Evolutionary conservation across 2,329 filamentous ascomycete species (phyloP), one percentile per base, ranked within the genome.

Genomic region (Ophiostoma populinum): DNA sequence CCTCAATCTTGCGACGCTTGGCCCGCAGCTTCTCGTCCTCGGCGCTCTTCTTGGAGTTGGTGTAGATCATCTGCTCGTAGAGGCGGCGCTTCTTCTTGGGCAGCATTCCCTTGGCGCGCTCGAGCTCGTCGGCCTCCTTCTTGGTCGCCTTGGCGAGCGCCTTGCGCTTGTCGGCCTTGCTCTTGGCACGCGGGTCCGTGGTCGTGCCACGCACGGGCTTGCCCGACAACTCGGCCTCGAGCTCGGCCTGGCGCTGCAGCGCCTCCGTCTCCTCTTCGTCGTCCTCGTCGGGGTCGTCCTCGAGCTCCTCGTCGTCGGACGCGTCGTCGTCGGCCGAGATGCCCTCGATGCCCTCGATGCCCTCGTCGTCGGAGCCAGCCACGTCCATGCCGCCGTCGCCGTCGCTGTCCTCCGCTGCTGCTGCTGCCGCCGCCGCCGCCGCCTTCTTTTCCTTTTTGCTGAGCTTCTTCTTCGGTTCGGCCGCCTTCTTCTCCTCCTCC

Each of bases 41-140:
- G 18, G 75, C 79, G 46, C 87, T 87, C 65, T 83, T 81, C 68
- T 90, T 86, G 60, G 78, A 86, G 58, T 94, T 93, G 42, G 75
- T 85, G 59, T 92, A 92, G 51, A 85, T 68, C 82, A 98, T 98
- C 64, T 94, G 90, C 65, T 95, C 90, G 46, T 87, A 79, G 50
- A 94, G 63, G 74, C 94, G 94, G 50, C 90, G 70, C 75, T 95
- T 98, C 71, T 92, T 90, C 57, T 92, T 81, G 56, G 80, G 81
- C 65, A 95, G 76, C 90, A 98, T 98, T 62, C 92, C 90, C 72
- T 93, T 94, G 54, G 82, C 78, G 43, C 87, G 70, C 56, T 93
- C 85, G 39, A 92, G 58, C 49, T 95, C 86, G 56, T 95, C 90
- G 4, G 79, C 75, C 51, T 90, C 80, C 49, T 75, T 67, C 40